These are phyloP conservation scores for Castanospermum australe DNA, from an alignment of 306 rosid genomes.

Conservation along the genomic window DNA sequence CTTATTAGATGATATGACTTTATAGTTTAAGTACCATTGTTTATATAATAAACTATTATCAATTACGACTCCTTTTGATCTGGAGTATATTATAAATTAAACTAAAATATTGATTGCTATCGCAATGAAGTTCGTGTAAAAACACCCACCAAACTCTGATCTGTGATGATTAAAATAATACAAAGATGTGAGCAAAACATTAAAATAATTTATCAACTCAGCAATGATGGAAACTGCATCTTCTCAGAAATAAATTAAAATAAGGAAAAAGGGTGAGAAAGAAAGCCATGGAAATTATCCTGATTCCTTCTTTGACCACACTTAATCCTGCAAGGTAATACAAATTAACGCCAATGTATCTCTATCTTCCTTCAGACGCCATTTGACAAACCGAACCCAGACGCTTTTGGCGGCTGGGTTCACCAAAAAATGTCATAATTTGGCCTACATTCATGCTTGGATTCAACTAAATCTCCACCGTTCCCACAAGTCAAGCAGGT, in stretches of 20 bases:
- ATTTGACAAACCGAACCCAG: slow-evolving; percentile 21
- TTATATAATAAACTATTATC: no score
- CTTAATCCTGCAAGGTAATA: not conserved
- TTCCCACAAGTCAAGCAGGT: not conserved
- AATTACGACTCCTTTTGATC: no score
- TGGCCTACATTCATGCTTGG: slow-evolving; percentile 31
- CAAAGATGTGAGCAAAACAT: no score
- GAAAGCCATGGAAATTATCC: not conserved
- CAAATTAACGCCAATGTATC: not conserved
- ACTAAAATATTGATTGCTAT: no score
- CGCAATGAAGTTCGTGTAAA: no score
- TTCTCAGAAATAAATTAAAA: not conserved
- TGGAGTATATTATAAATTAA: no score
- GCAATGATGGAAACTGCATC: not conserved
- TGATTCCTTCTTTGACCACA: not conserved
- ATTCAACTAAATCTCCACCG: not conserved
- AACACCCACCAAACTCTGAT: no score
- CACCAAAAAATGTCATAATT: not conserved
- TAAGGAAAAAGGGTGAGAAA: no score
- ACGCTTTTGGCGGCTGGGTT: slow-evolving; percentile 1
- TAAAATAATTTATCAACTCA: no score
- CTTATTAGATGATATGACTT: no score
- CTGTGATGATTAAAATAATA: no score
- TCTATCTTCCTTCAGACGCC: not conserved
- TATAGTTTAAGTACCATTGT: no score